phyloP scores from a whole-genome alignment of 2,329 filamentous ascomycete species.

The Cordyceps militaris region DNA sequence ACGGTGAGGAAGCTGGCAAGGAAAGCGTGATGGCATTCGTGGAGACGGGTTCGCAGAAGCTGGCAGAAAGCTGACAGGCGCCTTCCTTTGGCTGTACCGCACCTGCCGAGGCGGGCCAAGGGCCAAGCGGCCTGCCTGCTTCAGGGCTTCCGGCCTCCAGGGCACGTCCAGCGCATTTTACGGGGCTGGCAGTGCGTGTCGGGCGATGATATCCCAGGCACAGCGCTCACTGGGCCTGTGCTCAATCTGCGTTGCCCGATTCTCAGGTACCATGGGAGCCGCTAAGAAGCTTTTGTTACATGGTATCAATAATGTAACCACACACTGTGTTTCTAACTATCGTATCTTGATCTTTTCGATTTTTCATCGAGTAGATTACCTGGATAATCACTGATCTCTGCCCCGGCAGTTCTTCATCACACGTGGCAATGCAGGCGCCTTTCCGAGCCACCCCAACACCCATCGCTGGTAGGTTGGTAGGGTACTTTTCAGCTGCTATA shows the following conservation, averaged over 20 bases:
- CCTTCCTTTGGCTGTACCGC: background rate
- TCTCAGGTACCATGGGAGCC: background rate
- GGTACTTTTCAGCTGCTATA: no score
- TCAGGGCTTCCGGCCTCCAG: background rate
- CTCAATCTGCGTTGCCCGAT: background rate
- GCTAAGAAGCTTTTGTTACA: no score
- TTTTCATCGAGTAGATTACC: no score
- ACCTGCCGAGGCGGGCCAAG: background rate
- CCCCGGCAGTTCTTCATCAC: background rate
- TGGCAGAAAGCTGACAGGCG: background rate
- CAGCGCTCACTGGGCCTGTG: background rate
- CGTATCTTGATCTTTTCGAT: no score
- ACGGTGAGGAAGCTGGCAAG: slow-evolving; percentile 3
- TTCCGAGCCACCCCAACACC: background rate
- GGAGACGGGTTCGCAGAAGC: slow-evolving; percentile 13
- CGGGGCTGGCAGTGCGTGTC: background rate
- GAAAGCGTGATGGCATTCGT: slow-evolving; percentile 17
- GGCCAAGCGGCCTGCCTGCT: background rate
- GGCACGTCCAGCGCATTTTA: background rate
- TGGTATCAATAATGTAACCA: no score
- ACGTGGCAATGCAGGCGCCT: background rate
- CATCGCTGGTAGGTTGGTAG: no score
- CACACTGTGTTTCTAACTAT: no score
- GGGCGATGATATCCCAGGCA: background rate
- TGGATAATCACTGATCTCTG: background rate